Evolutionary conservation across 2,329 filamentous ascomycete genomes (phyloP).

Genomic region (Stagonosporopsis cucurbitacearum): DNA sequence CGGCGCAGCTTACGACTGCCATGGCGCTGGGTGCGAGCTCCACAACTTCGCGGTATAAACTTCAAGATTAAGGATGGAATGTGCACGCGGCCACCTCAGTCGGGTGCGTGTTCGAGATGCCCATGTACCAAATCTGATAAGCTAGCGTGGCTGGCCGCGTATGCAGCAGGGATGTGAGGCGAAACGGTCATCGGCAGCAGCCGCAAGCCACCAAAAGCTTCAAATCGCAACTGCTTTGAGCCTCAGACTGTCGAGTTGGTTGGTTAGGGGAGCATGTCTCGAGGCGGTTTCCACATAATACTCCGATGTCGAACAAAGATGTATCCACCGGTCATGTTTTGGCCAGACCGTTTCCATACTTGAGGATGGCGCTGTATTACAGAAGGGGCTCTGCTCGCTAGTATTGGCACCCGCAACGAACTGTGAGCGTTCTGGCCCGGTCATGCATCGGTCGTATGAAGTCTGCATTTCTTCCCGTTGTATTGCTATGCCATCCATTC

Average conservation of each 20-base stretch:
- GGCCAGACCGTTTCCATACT: not conserved
- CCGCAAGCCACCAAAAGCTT: not conserved
- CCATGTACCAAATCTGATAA: constrained; percentile 1
- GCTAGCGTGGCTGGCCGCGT: constrained; percentile 13
- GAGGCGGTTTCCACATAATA: too few relatives aligned
- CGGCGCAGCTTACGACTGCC: constrained; percentile 11
- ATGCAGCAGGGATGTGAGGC: constrained; percentile 7
- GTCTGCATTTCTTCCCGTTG: not conserved
- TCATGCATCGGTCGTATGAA: not conserved
- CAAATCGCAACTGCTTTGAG: not conserved
- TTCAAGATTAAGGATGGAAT: constrained; percentile 6
- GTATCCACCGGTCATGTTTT: not conserved
- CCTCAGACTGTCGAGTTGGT: not conserved
- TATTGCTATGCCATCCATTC: not conserved
- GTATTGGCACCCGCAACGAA: not conserved
- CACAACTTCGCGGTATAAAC: not conserved
- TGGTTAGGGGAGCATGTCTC: not conserved
- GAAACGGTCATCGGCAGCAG: constrained; percentile 1
- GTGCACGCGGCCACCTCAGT: not conserved
- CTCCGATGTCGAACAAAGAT: not conserved
- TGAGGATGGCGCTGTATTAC: not conserved
- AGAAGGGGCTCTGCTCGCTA: constrained; percentile 2
- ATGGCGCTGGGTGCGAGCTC: not conserved
- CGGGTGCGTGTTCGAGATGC: not conserved
- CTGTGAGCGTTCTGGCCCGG: not conserved